Base-by-base conservation (phyloP, 805 yeast genomes). In the Zygosaccharomyces bisporus region DNA sequence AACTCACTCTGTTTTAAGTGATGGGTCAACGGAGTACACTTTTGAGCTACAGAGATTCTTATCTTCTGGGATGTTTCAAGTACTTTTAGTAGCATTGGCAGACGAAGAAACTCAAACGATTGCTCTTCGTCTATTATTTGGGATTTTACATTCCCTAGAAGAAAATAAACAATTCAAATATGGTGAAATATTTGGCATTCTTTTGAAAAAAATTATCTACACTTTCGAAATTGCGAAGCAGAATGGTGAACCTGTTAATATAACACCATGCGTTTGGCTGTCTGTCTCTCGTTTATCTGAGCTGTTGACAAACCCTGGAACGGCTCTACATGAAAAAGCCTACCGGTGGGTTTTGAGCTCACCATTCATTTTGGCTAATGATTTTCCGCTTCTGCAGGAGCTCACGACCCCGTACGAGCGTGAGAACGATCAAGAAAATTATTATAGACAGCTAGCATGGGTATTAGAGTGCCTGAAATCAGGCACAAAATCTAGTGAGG, bases 261-360 rank as follows among this genome's bases (percentile, higher is more conserved):
- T 75, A 4, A 55, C 80, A 0, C 73, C 81, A 3, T 50, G 83
- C 13, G 67, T 81, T n/a, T 76, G 83, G 64, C 66, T 71, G 13
- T 58, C 79, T 43, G 62, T 81, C 31, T 75, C 87, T 0, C 73
- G 76, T 41, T 59, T 88, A 30, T 66, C 79, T 3, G 75, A 78
- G 2, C 69, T 86, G 1, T 60, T 86, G 46, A 61, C 72, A 4
- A 79, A 81, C 49, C 96, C 97, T 0, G 78, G 81, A 0, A 91
- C 86, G 50, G 74, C 73, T 53, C 61, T 91, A 16, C 86, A 83
- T 61, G 96, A 89, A 50, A 78, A 79, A 52, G 77, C 79, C 0
- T 78, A 73, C 54, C 75, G 82, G 46, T 87, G 80, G 74, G 71
- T 89, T 8, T 66, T 87, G 25, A 67, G 66, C 41, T 58, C 63